Evolutionary conservation across 768 basidiomycete species (phyloP).

Genomic region (Pholiota conissans): DNA sequence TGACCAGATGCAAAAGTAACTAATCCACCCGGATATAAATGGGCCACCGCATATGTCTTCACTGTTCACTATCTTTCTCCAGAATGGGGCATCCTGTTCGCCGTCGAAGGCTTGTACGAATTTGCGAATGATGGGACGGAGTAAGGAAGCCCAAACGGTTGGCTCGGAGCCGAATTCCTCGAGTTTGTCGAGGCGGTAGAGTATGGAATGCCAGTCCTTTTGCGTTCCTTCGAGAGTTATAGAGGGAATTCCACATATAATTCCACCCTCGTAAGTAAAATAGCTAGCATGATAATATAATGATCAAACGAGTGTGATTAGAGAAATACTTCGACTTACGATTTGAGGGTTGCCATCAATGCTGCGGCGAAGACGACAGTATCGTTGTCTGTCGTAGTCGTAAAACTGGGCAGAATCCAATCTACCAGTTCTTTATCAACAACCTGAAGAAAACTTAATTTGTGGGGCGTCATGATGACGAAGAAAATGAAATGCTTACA

Average conservation of each 20-base stretch:
- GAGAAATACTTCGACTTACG: background rate
- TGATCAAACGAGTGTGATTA: background rate
- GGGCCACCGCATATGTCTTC: constrained; percentile 1
- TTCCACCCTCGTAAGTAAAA: constrained; percentile 5
- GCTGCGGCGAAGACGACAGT: constrained; percentile 9
- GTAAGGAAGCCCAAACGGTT: constrained; percentile 7
- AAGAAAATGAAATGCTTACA: background rate
- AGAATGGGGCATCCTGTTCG: constrained; percentile 11
- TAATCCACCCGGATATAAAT: constrained; percentile 10
- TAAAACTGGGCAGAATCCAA: constrained; percentile 13
- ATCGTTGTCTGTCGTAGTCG: constrained; percentile 10
- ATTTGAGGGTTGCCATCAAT: constrained; percentile 15
- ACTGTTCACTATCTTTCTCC: constrained; percentile 8
- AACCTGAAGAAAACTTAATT: constrained; percentile 7
- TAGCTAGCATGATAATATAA: background rate
- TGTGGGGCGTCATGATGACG: background rate
- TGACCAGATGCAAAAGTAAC: constrained; percentile 9
- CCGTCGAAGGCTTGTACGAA: constrained; percentile 12
- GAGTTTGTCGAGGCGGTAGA: constrained; percentile 10
- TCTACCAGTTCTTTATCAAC: constrained; percentile 4
- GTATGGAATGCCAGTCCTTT: constrained; percentile 9
- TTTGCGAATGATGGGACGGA: constrained; percentile 1
- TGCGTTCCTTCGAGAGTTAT: constrained; percentile 13
- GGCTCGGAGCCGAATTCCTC: constrained; percentile 10
- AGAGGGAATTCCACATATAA: constrained; percentile 10